Base-by-base conservation (phyloP, 768 basidiomycete genomes). In the Lentinula boryana region DNA sequence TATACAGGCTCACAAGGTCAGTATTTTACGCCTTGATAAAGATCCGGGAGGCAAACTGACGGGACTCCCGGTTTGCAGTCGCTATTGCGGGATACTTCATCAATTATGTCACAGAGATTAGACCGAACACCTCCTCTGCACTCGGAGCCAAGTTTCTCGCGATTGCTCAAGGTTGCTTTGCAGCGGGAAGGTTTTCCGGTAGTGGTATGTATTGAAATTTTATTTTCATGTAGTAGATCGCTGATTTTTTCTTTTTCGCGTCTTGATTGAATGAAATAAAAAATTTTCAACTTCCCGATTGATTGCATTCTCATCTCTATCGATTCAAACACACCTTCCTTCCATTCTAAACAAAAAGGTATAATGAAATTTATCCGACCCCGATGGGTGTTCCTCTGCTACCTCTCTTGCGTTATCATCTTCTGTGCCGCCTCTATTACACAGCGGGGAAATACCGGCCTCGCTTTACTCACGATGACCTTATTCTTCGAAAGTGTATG, bases 401-500 rank as follows among this genome's bases (percentile, higher is more conserved):
- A 74, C 62, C 61, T 74, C 23, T 62, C 68, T 0, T 61, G 65
- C 0, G 70, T 69, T 31, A 69, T 73, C 48, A 67, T 65, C n/a
- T 74, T 74, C 63, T 66, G 60, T 41, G 56, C 68, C 16, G 72
- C 71, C 16, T 65, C 67, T 31, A 72, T 73, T 54, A 72, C 70
- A 1, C 69, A 70, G 46, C 62, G 69, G 1, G 70, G 69, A 16
- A 72, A 71, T 60, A 63, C 60, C 4, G 72, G 73, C 4, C 61
- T 74, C 33, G 68, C 69, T 1, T 71, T 74, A 70, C 60, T 74
- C 21, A 70, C 64, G 51, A 48, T 72, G n/a, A 69, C 72, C 1
- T 59, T 74, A 9, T 74, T 73, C 64, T 74, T 74, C 23, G 73
- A 74, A 65, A 73, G 72, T 51, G 71, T 74, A 23, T 70, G 70